Base-by-base conservation (phyloP, 2,329 filamentous ascomycete genomes). In the Colletotrichum musicola region DNA sequence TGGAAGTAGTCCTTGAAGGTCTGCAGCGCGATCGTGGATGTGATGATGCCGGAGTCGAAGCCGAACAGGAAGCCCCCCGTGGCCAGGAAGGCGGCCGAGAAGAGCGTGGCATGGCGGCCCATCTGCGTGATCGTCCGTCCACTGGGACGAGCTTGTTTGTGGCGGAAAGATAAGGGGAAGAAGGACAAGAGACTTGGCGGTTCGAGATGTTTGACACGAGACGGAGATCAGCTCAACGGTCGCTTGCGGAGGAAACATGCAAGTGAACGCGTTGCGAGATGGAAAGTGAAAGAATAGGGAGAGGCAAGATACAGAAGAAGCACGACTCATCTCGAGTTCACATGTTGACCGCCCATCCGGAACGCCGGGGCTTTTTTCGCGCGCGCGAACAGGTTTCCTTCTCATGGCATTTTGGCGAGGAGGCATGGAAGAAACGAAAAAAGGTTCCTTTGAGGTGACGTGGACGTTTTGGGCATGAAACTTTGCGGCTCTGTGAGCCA, bases 1-100 rank as follows among this genome's bases (percentile, higher is more conserved):
- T 80, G 79, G 66, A 85, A 84, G 46, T 80, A 82, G 64, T 82
- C 76, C 77, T 83, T 82, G 4, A 76, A 77, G 25, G 71, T 67
- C 5, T 67, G 70, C 3, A 75, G 72, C 42, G 73, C 73, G 57
- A 77, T 75, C 46, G 73, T 75, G 9, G 74, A 75, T 20, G 80
- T 83, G 53, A 85, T 77, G 44, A 85, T 79, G 44, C 82, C 83
- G 1, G 81, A 84, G 65, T 86, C 84, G 74, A 84, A 85, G 25
- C 84, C 84, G 57, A 85, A 77, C 10, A 77, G 72, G 60, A 77
- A 76, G 62, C 74, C 74, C 49, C 74, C 74, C 18, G 75, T 69
- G 27, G 73, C 74, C 38, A 75, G 47, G 50, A 76, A 76, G 64
- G 70, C 71, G 55, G 73, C 74, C 6, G 73, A 75, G 68, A 71